These are phyloP conservation scores for Ceratobasidium sp. DNA, from an alignment of 1,284 basidiomycete species.

Conservation along the genomic window DNA sequence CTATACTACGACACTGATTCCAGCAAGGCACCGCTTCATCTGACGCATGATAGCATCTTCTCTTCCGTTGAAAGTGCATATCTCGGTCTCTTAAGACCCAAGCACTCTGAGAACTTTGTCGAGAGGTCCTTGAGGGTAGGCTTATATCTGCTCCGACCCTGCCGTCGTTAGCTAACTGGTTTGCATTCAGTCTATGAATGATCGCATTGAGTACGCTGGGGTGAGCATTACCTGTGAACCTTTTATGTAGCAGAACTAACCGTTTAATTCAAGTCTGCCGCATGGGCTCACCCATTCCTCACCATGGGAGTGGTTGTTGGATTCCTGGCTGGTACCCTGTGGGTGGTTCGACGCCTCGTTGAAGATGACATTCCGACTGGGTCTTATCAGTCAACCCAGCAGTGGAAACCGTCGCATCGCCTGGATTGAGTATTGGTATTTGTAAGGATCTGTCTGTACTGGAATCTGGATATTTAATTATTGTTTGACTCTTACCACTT, in stretches of 20 bases:
- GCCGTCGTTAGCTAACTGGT: not conserved
- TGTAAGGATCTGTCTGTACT: constrained; percentile 13
- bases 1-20: constrained; percentile 73
- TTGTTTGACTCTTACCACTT: not conserved
- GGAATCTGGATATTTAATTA: not conserved
- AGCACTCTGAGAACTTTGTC: constrained; percentile 74
- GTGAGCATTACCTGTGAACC: constrained; percentile 3
- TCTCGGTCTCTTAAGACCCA: constrained; percentile 64
- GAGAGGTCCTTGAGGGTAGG: constrained; percentile 73
- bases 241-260: not conserved
- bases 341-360: constrained; percentile 21
- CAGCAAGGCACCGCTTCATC: constrained; percentile 62
- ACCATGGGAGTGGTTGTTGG: constrained; percentile 18
- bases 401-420: constrained; percentile 36
- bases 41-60: constrained; percentile 70
- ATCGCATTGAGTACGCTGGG: constrained; percentile 29
- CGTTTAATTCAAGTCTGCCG: constrained; percentile 4
- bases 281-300: constrained; percentile 32
- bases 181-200: constrained; percentile 14
- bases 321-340: constrained; percentile 12
- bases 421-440: constrained; percentile 13
- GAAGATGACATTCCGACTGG: constrained; percentile 27
- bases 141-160: not conserved
- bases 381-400: constrained; percentile 25
- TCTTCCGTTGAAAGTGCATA: constrained; percentile 76